Conservation (phyloP, 805 yeast genomes). For the Spathaspora sp. region DNA sequence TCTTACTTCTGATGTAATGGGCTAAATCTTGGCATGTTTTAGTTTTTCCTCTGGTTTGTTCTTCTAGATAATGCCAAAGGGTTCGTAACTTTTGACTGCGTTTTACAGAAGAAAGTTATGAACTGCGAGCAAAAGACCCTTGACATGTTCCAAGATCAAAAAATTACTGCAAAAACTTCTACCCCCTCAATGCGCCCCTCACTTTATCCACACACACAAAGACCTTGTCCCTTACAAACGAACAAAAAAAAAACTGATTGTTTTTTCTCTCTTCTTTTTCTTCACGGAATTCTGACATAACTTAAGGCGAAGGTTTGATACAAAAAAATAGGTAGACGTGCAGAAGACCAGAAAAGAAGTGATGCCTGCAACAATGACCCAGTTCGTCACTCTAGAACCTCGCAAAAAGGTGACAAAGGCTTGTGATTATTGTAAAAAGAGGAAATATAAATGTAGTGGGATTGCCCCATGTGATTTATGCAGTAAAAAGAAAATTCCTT, state of each 20-base stretch:
- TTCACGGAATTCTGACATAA: too few species aligned
- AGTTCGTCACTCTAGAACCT: slow-evolving; percentile 1
- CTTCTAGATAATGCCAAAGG: too few species aligned
- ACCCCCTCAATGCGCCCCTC: background rate
- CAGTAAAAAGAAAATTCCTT: slow-evolving; percentile 20
- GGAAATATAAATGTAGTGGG: slow-evolving; percentile 28
- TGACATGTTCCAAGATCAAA: background rate
- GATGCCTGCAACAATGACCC: background rate
- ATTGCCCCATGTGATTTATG: slow-evolving; percentile 37
- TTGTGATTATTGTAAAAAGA: slow-evolving; percentile 43
- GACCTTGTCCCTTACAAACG: background rate
- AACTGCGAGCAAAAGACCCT: background rate
- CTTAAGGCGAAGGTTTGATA: too few species aligned
- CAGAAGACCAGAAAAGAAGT: too few species aligned
- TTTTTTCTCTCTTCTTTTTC: background rate
- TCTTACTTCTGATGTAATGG: too few species aligned
- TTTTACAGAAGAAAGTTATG: too few species aligned
- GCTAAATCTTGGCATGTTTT: too few species aligned
- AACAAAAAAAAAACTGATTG: background rate
- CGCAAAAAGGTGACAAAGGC: slow-evolving; percentile 43
- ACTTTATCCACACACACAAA: background rate
- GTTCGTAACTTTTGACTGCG: too few species aligned
- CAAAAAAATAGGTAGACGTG: too few species aligned
- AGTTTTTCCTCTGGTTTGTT: too few species aligned
- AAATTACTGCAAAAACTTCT: background rate